phyloP scores from a whole-genome alignment of 768 basidiomycete genomes.

The Strobilomyces dryophilus region DNA sequence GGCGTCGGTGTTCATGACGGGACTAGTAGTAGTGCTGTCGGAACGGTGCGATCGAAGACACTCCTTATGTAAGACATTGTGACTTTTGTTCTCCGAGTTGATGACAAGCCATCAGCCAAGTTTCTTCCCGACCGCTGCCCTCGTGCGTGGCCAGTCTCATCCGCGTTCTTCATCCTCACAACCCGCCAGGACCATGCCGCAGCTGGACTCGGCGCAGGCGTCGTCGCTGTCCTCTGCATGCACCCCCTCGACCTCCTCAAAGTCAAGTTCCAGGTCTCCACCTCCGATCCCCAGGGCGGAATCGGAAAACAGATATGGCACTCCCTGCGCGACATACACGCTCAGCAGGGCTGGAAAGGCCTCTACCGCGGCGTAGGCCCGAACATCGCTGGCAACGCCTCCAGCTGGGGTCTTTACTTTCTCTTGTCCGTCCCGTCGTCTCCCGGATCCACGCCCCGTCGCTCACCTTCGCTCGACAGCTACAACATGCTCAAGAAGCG shows the following conservation, averaged over 20 bases:
- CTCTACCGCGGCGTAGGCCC: constrained; percentile 87
- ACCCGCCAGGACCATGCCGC: constrained; percentile 85
- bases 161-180: not conserved
- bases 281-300: constrained; percentile 53
- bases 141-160: constrained; percentile 16
- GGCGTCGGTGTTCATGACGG: no score
- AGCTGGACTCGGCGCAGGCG: constrained; percentile 90
- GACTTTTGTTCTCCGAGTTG: not conserved
- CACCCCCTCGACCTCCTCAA: constrained; percentile 97
- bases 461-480: constrained; percentile 38
- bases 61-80: constrained; percentile 18
- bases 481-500: constrained; percentile 92
- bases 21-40: no score
- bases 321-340: constrained; percentile 69
- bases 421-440: constrained; percentile 65
- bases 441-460: not conserved
- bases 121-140: constrained; percentile 39
- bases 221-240: constrained; percentile 91
- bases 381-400: constrained; percentile 92
- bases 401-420: constrained; percentile 98
- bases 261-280: constrained; percentile 88
- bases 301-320: constrained; percentile 73
- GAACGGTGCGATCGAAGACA: no score
- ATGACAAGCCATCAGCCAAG: constrained; percentile 34
- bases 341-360: constrained; percentile 73